Evolutionary conservation across 495 filamentous ascomycete species (phyloP).

Genomic region (Bathelium albidoporum): DNA sequence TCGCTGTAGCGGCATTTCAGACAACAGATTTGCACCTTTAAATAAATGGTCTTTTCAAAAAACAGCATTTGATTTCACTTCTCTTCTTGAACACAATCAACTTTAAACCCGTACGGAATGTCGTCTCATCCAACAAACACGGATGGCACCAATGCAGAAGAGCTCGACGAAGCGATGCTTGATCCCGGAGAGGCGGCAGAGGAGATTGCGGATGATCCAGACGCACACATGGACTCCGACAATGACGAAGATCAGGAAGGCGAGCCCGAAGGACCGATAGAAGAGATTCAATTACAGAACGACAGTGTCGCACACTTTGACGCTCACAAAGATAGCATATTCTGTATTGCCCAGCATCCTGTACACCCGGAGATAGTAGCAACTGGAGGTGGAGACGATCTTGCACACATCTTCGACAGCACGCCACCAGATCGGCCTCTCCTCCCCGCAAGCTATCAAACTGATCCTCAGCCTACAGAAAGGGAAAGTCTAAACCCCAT

Average conservation of each 20-base stretch:
- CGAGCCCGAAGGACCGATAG: slow-evolving; percentile 20
- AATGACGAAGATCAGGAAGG: slow-evolving; percentile 48
- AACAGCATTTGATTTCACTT: not conserved
- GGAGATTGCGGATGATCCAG: slow-evolving; percentile 30
- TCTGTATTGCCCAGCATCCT: slow-evolving; percentile 88
- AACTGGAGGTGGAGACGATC: slow-evolving; percentile 77
- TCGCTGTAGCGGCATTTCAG: too few relatives aligned
- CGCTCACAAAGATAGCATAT: slow-evolving; percentile 74
- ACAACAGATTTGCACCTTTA: too few relatives aligned
- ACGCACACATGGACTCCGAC: slow-evolving; percentile 43
- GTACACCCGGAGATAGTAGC: slow-evolving; percentile 64
- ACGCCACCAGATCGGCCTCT: slow-evolving; percentile 51
- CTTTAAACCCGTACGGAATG: not conserved
- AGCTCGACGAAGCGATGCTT: slow-evolving; percentile 32
- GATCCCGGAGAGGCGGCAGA: slow-evolving; percentile 32
- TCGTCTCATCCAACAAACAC: slow-evolving; percentile 3
- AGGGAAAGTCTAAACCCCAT: slow-evolving; percentile 51
- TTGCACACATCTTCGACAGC: slow-evolving; percentile 72
- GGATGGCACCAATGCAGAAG: slow-evolving; percentile 11
- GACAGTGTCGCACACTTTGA: slow-evolving; percentile 91
- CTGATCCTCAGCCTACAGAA: slow-evolving; percentile 47
- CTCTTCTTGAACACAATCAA: not conserved
- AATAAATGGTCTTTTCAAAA: too few relatives aligned
- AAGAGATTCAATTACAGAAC: slow-evolving; percentile 75
- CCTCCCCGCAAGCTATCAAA: slow-evolving; percentile 64